Evolutionary conservation across 306 rosid species (phyloP).

Genomic region (Casuarina glauca): DNA sequence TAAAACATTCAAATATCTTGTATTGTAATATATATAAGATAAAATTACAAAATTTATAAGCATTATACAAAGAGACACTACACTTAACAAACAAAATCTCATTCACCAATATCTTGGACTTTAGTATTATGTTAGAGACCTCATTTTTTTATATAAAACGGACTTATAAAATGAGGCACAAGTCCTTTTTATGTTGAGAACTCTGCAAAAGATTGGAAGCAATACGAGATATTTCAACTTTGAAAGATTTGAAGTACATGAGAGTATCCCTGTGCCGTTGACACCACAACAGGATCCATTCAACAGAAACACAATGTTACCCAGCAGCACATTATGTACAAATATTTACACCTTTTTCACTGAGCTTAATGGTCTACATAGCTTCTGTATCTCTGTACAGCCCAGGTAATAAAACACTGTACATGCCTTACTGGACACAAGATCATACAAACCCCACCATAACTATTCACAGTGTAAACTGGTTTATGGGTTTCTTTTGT

Average conservation of each 20-base stretch:
- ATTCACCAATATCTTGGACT: too few relatives aligned
- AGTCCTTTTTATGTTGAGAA: too few relatives aligned
- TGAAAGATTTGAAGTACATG: background rate
- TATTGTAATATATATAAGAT: too few relatives aligned
- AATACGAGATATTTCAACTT: too few relatives aligned
- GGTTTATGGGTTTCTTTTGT: constrained; percentile 30
- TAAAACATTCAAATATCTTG: too few relatives aligned
- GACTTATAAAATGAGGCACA: too few relatives aligned
- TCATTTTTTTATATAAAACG: too few relatives aligned
- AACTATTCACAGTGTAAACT: constrained; percentile 9
- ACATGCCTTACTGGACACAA: constrained; percentile 17
- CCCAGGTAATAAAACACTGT: constrained; percentile 25
- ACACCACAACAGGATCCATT: background rate
- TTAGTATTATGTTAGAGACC: too few relatives aligned
- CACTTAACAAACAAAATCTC: too few relatives aligned
- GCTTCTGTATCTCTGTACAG: constrained; percentile 26
- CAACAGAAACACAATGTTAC: background rate
- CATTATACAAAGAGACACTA: too few relatives aligned
- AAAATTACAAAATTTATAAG: too few relatives aligned
- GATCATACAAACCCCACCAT: constrained; percentile 24
- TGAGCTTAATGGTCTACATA: constrained; percentile 17
- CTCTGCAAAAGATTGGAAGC: too few relatives aligned
- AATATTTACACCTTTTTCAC: constrained; percentile 5
- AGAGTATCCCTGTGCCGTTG: background rate
- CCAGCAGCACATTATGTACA: background rate